Percentiles rank a stretch among this genome's conserved stretches.
phyloP scores from a whole-genome alignment of 768 basidiomycete genomes.

The Lentinula detonsa region DNA sequence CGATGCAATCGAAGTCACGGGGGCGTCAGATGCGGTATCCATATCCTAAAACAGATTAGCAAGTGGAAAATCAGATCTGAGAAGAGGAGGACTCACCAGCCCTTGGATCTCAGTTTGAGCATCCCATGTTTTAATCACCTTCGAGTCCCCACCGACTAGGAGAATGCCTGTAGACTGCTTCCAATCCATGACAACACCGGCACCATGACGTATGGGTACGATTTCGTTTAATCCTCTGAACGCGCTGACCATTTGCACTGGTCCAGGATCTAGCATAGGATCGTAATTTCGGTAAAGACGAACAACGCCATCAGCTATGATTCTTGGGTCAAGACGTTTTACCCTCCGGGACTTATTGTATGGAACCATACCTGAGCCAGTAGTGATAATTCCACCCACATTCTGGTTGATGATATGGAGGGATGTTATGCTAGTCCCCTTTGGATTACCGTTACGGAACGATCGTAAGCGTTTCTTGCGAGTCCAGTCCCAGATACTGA shows the following conservation, averaged over 20 bases:
- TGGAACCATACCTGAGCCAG: conserved; percentile 62
- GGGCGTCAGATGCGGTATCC: conserved; percentile 84
- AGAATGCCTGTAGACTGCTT: conserved; percentile 82
- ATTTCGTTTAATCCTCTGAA: conserved; percentile 86
- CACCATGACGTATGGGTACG: conserved; percentile 66
- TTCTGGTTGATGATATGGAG: conserved; percentile 95
- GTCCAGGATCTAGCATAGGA: conserved; percentile 57
- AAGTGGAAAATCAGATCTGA: background rate
- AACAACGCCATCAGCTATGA: conserved; percentile 82
- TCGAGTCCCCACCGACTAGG: conserved; percentile 88
- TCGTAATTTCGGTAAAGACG: conserved; percentile 94
- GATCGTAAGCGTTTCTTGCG: conserved; percentile 67
- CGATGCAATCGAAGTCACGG: conserved; percentile 79
- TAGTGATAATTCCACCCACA: conserved; percentile 83
- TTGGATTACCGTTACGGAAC: conserved; percentile 87
- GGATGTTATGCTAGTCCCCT: conserved; percentile 78
- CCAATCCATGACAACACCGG: conserved; percentile 90
- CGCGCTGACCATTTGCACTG: conserved; percentile 88
- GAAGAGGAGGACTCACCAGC: conserved; percentile 40
- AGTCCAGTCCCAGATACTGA: conserved; percentile 94
- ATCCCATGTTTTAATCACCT: conserved; percentile 90
- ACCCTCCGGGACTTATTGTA: background rate
- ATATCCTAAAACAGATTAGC: conserved; percentile 56
- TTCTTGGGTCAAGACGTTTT: too few relatives aligned
- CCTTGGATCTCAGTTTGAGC: conserved; percentile 81